phyloP scores from a whole-genome alignment of 345 rosid species.

The Salix arbutifolia region DNA sequence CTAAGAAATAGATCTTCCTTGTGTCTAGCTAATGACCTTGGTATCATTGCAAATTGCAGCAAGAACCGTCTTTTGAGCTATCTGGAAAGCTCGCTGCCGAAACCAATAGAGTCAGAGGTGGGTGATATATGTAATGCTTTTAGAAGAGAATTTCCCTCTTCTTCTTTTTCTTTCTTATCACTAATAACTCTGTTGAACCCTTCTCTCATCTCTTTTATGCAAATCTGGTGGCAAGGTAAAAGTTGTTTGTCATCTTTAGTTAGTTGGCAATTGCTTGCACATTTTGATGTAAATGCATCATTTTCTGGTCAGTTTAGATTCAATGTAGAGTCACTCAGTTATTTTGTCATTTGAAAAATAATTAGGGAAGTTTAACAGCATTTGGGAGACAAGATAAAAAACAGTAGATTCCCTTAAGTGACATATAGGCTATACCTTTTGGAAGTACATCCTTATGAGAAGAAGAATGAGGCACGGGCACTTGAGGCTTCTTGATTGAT shows the following conservation, averaged over 20 bases:
- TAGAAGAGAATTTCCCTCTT: neutral
- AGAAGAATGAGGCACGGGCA: neutral
- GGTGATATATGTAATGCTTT: neutral
- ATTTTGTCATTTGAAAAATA: neutral
- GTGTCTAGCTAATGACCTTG: constrained; percentile 3
- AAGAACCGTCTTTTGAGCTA: constrained; percentile 84
- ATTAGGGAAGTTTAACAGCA: neutral
- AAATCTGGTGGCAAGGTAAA: neutral
- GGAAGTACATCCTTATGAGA: neutral
- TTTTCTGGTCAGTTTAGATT: neutral
- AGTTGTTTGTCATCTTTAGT: neutral
- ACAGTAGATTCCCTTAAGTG: neutral
- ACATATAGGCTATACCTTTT: neutral
- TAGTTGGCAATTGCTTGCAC: neutral
- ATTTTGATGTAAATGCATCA: neutral
- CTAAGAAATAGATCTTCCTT: constrained; percentile 1
- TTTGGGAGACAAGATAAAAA: neutral
- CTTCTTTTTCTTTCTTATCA: neutral
- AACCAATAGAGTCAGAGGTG: constrained; percentile 88
- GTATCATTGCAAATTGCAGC: constrained; percentile 43
- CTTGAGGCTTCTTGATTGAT: neutral
- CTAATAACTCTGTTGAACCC: neutral
- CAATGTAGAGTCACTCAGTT: neutral
- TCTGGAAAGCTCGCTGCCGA: constrained; percentile 98
- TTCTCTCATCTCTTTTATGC: neutral